A percentile compares a stretch with the other conserved stretches of the same genome.
These are phyloP conservation scores for Cercospora sesami DNA, from an alignment of 2,329 filamentous ascomycete genomes.

Conservation along the genomic window DNA sequence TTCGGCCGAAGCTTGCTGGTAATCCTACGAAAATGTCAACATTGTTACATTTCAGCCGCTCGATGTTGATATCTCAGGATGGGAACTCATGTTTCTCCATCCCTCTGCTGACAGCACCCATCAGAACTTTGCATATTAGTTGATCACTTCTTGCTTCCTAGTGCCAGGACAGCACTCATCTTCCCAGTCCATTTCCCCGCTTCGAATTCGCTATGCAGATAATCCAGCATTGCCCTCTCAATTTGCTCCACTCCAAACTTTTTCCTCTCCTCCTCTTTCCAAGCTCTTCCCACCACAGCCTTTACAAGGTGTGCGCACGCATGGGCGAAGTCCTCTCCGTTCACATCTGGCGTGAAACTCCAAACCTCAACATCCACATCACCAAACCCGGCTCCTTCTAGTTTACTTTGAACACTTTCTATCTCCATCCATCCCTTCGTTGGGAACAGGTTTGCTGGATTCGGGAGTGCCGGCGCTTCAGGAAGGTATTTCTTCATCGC, in stretches of 20 bases:
- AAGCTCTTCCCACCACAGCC: background rate
- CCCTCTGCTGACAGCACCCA: too few relatives aligned
- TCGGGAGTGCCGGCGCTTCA: background rate
- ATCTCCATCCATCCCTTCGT: background rate
- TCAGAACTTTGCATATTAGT: too few relatives aligned
- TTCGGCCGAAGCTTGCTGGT: too few relatives aligned
- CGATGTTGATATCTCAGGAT: too few relatives aligned
- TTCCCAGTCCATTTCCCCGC: constrained; percentile 1
- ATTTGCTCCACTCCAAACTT: background rate
- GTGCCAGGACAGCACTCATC: constrained; percentile 1
- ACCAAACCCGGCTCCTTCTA: background rate
- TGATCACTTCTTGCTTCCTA: too few relatives aligned
- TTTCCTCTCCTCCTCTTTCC: background rate
- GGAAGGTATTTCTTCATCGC: background rate
- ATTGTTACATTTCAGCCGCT: too few relatives aligned
- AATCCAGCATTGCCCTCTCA: background rate
- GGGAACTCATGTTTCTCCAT: too few relatives aligned
- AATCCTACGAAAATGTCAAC: too few relatives aligned
- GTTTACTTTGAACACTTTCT: background rate
- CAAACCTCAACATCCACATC: background rate
- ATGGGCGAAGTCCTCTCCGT: background rate
- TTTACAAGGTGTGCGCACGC: constrained; percentile 8
- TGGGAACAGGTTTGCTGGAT: background rate
- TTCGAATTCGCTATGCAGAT: background rate
- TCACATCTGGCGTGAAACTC: background rate